A percentile compares a stretch with the other conserved stretches of the same genome.
Conservation (phyloP, 208 protist species). For the Trypanosoma congolense region DNA sequence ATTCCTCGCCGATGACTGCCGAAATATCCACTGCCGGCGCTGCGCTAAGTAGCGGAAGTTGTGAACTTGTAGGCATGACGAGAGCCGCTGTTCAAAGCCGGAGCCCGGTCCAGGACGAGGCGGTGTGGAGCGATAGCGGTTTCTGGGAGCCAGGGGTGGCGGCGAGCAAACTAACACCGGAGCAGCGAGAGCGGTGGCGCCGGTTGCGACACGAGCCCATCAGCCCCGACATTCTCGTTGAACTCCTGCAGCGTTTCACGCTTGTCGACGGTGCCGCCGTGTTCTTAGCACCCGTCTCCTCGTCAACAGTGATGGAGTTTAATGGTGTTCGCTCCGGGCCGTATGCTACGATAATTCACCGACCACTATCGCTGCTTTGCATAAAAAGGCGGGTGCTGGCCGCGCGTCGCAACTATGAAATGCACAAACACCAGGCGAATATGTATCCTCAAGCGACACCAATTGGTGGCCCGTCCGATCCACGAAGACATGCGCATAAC, state of each 20-base stretch:
- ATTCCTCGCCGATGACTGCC: too few relatives aligned
- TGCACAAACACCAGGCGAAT: constrained; percentile 11
- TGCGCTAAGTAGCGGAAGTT: background rate
- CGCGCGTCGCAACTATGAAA: constrained; percentile 46
- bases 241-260: constrained; percentile 56
- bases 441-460: background rate
- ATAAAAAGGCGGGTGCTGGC: constrained; percentile 56
- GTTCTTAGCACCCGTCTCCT: constrained; percentile 57
- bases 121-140: constrained; percentile 4
- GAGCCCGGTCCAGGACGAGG: background rate
- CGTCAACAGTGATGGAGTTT: constrained; percentile 78
- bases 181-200: constrained; percentile 38
- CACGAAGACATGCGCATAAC: constrained; percentile 7
- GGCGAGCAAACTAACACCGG: constrained; percentile 18
- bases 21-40: background rate
- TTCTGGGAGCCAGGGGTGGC: background rate
- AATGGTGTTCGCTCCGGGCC: constrained; percentile 60
- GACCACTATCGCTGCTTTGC: constrained; percentile 46
- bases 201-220: constrained; percentile 48
- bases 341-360: constrained; percentile 50
- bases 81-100: background rate
- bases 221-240: constrained; percentile 47
- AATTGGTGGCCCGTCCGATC: constrained; percentile 10
- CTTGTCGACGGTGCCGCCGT: constrained; percentile 55
- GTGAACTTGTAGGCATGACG: background rate